Base-by-base conservation (phyloP, 257 asterid genomes). In the Solanum microdontum region DNA sequence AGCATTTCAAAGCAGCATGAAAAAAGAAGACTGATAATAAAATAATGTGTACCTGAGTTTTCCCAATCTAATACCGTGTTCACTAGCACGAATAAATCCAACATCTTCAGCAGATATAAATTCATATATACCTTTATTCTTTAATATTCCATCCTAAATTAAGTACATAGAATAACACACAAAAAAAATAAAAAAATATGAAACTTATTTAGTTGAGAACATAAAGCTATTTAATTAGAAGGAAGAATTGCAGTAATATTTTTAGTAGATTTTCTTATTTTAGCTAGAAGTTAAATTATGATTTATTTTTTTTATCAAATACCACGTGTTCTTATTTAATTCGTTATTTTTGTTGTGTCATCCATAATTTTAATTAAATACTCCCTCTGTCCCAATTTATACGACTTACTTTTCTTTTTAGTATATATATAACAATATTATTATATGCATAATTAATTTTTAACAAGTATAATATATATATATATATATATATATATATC, bases 91-190 rank as follows among this genome's bases (percentile, higher is more conserved):
- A 69, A 87, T 89, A 89, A 94, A 98, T 80, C 30, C 99, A 90
- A 96, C 90, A 93, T 96, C 98, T 91, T 96, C 98, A 30, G 97
- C 98, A 88, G 98, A 90, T 39, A 96, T 91, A 79, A 94, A 95
- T 91, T 96, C 99, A 88, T 95, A 96, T 37, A 98, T 96, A 73
- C 87, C 89, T 90, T 90, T 96, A 88, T 95, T 90, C 90, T 95
- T 95, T 87, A 96, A 96, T 98, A 95, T 92, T 88, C 98, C 99
- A 88, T 95, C 98, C 98, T 96, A 89, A 87, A 86, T 72, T 9
- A 5, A 74, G 34, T 26, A 68, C 19, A 74, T 19, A 36, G 62
- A 51, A 51, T 14, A 48, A 14, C 21, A 48, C 60, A 14, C 21
- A 48, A 0, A 48, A 5, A 48, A 48, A 13, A 4, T 7, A 8